These are phyloP conservation scores for Hyaloraphidium curvatum DNA, from an alignment of 192 early-diverging fungal species.

Conservation along the genomic window DNA sequence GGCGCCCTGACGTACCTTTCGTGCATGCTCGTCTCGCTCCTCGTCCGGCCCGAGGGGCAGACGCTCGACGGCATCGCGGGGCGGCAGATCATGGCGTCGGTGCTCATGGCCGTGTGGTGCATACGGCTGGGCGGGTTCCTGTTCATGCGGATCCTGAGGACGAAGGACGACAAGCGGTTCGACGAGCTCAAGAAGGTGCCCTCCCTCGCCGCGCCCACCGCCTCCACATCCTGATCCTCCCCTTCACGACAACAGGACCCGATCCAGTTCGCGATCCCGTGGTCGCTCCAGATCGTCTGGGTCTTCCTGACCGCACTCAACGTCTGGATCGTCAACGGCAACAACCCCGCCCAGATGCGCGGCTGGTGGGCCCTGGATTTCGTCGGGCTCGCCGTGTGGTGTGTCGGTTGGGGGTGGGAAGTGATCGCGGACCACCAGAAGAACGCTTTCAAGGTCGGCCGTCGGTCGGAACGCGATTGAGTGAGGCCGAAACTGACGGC, in stretches of 20 bases:
- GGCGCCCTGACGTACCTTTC: conserved; percentile 24
- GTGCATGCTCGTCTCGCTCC: conserved; percentile 21
- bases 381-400: conserved; percentile 16
- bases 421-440: conserved; percentile 29
- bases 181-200: conserved; percentile 24
- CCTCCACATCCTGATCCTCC: no score
- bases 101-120: conserved; percentile 19
- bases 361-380: not conserved
- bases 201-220: no score
- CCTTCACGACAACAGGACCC: no score
- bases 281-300: conserved; percentile 30
- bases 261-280: conserved; percentile 19
- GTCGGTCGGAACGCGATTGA: no score
- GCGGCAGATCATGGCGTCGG: conserved; percentile 21
- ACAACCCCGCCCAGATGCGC: conserved; percentile 5
- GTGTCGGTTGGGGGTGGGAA: conserved; percentile 24
- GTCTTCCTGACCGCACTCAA: conserved; percentile 28
- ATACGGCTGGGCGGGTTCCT: conserved; percentile 23
- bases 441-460: conserved; percentile 19
- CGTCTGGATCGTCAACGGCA: conserved; percentile 21
- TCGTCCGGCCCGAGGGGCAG: conserved; percentile 6
- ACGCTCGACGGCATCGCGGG: conserved; percentile 5
- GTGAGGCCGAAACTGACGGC: no score
- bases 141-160: conserved; percentile 13
- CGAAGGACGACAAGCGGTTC: conserved; percentile 16